Evolutionary conservation across 495 filamentous ascomycete species (phyloP).

Genomic region (Penicillium maclennaniae): DNA sequence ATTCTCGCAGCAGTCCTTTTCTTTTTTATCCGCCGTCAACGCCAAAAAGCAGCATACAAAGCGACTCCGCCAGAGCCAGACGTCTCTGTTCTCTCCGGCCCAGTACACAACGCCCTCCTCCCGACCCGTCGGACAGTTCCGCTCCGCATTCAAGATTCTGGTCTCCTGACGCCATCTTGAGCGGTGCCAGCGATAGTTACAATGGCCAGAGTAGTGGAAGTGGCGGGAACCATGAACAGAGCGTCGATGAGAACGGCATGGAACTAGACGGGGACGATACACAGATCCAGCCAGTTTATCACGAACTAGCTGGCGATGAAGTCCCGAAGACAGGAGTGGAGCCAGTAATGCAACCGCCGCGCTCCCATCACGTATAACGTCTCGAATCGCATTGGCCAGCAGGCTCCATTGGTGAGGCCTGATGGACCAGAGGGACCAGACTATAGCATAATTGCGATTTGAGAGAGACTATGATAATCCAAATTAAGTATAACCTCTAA

Average conservation of each 20-base stretch:
- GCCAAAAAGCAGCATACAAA: slow-evolving; percentile 13
- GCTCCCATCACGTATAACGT: background rate
- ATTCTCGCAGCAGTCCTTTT: slow-evolving; percentile 13
- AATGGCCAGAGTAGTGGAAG: slow-evolving; percentile 8
- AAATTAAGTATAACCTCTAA: no score
- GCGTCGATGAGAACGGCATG: slow-evolving; percentile 9
- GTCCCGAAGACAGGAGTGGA: background rate
- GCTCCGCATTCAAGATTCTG: slow-evolving; percentile 5
- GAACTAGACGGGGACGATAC: slow-evolving; percentile 14
- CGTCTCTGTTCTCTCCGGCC: slow-evolving; percentile 13
- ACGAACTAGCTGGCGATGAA: slow-evolving; percentile 12
- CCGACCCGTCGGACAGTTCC: slow-evolving; percentile 7
- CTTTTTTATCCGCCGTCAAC: slow-evolving; percentile 18
- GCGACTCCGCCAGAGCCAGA: slow-evolving; percentile 10
- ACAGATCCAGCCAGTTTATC: slow-evolving; percentile 17
- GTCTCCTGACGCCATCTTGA: slow-evolving; percentile 15
- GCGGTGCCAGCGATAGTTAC: slow-evolving; percentile 1
- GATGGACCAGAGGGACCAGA: no score
- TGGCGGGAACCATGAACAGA: slow-evolving; percentile 7
- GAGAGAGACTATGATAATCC: no score
- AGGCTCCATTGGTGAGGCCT: no score
- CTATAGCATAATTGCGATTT: no score
- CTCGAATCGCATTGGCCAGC: no score
- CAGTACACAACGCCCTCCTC: slow-evolving; percentile 11
- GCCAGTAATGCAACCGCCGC: background rate